Percentiles rank a stretch among this genome's conserved stretches.
Evolutionary conservation across 371 early-diverging fungal species (phyloP).

Genomic region (Choanephora cucurbitarum): DNA sequence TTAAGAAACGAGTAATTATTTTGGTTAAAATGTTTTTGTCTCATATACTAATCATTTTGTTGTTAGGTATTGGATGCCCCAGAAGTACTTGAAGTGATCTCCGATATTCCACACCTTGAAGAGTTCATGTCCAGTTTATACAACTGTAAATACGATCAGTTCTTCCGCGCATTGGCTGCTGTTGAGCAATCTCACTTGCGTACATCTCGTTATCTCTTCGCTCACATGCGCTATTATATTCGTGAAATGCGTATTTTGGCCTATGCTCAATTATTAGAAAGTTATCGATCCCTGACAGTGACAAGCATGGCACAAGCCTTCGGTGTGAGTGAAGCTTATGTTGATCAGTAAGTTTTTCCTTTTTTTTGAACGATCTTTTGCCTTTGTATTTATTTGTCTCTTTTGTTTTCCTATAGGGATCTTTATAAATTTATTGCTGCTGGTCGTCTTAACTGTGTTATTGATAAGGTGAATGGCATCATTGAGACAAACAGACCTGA

Average conservation of each 20-base stretch:
- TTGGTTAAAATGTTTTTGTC: too few species aligned
- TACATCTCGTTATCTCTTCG: conserved; percentile 68
- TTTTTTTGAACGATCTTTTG: neutral
- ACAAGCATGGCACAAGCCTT: conserved; percentile 97
- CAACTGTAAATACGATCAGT: conserved; percentile 91
- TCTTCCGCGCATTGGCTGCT: conserved; percentile 75
- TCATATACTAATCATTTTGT: neutral
- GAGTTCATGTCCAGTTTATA: conserved; percentile 88
- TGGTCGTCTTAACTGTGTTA: conserved; percentile 96
- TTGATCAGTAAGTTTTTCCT: conserved; percentile 74
- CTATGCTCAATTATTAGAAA: conserved; percentile 97
- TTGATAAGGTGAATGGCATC: conserved; percentile 98
- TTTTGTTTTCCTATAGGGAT: conserved; percentile 60
- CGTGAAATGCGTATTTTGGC: conserved; percentile 98
- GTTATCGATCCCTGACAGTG: conserved; percentile 94
- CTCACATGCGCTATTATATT: conserved; percentile 89
- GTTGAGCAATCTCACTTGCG: conserved; percentile 54
- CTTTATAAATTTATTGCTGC: conserved; percentile 95
- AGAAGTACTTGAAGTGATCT: conserved; percentile 95
- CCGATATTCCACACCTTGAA: conserved; percentile 85
- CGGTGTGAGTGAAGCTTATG: conserved; percentile 94
- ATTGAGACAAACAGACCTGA: conserved; percentile 97
- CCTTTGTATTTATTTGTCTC: too few species aligned
- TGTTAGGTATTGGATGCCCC: conserved; percentile 88
- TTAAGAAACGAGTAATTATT: conserved; percentile 76